A percentile compares a stretch with the other conserved stretches of the same genome.
phyloP scores from a whole-genome alignment of 2,329 filamentous ascomycete genomes.

The Trichoderma endophyticum region DNA sequence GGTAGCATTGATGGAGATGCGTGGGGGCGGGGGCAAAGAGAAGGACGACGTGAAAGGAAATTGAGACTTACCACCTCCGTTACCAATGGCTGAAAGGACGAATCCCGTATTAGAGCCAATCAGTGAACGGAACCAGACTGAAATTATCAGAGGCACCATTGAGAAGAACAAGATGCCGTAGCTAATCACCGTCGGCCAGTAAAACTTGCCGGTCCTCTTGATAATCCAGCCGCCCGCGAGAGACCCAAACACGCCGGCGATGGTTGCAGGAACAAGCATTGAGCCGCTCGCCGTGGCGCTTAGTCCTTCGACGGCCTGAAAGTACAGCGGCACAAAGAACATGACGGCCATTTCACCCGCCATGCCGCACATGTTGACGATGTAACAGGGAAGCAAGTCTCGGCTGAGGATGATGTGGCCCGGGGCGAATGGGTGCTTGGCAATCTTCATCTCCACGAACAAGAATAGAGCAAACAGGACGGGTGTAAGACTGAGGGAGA shows the following conservation, averaged over 20 bases:
- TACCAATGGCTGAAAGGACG: constrained; percentile 43
- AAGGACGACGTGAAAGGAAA: background rate
- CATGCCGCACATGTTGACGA: constrained; percentile 70
- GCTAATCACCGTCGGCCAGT: constrained; percentile 60
- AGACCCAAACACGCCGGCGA: constrained; percentile 60
- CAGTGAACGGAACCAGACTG: constrained; percentile 6
- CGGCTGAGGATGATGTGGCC: constrained; percentile 68
- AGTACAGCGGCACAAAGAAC: constrained; percentile 76
- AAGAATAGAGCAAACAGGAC: constrained; percentile 65
- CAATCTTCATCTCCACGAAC: constrained; percentile 64
- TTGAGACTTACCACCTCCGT: constrained; percentile 34
- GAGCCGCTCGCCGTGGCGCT: constrained; percentile 63
- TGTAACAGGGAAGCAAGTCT: constrained; percentile 63
- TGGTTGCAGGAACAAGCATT: constrained; percentile 63
- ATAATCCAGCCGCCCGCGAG: constrained; percentile 64
- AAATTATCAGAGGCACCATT: constrained; percentile 33
- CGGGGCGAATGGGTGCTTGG: constrained; percentile 70
- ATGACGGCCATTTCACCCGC: constrained; percentile 54
- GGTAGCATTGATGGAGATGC: background rate
- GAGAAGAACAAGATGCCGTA: constrained; percentile 55
- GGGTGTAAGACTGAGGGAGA: constrained; percentile 53
- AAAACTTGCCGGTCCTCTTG: constrained; percentile 68
- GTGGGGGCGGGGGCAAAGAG: background rate
- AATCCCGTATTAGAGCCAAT: constrained; percentile 49
- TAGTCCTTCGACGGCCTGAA: constrained; percentile 67